Base-by-base conservation (phyloP, 139 green algal genomes). In the Asterochloris erici region DNA sequence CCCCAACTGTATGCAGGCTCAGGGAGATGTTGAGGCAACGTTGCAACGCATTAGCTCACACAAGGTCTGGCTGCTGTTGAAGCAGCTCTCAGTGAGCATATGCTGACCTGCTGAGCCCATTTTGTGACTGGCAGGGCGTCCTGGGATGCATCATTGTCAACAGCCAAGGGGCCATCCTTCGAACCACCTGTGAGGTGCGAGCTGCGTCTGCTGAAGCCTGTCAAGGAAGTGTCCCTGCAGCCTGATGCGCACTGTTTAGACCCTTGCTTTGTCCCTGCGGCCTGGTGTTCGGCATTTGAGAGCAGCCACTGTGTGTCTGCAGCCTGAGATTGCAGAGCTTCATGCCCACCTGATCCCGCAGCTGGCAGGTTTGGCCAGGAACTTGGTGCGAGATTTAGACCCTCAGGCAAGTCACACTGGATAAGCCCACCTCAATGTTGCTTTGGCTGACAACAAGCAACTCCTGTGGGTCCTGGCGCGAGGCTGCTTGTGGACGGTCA, bases 331-430 rank as follows among this genome's bases (percentile, higher is more conserved):
- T 62, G 92, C 92, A 10, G 89, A 91, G 78, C 77, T 92, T 68
- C 94, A 97, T 74, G 83, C 89, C 9, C 79, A 90, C n/a, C 83
- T 94, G 63, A 90, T 96, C 71, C 92, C 93, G 1, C 84, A 89
- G 71, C 84, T 97, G 0, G 88, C 91, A 79, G 82, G 82, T 24
- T 84, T 96, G 64, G 91, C 91, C 63, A 70, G 91, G 0, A 93
- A 89, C 73, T 81, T 94, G 28, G 93, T 97, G 19, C 81, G 93
- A 11, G 93, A 97, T 79, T 73, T 94, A 9, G 91, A 95, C 76
- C 91, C 91, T 28, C 85, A 93, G 91, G 91, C 93, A 60, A 63
- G 28, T 27, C 27, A 28, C 28, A 28, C 11, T 29, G 6, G 26
- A 77, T 68, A 0, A 68, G 38, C 38, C 38, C 2, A 54, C 38